Evolutionary conservation across 1,284 basidiomycete genomes (phyloP), one percentile per base, ranked within the genome.

Genomic region (Pseudozyma pruni): DNA sequence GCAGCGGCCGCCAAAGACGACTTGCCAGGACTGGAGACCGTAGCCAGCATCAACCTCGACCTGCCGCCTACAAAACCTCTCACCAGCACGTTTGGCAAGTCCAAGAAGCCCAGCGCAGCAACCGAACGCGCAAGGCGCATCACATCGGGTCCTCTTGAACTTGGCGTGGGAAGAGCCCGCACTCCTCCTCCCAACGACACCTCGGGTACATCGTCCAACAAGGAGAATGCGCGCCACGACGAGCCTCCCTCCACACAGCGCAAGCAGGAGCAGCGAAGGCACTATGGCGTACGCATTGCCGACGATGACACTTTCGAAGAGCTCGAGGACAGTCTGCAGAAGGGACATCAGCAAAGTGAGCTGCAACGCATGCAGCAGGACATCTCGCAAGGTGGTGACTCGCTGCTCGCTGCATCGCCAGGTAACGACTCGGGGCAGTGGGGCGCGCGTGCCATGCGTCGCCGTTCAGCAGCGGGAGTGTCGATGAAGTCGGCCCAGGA

Each of bases 401-500:
- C 72, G 11, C 42, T 68, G 29, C 38, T 72, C 3, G 55, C 54
- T 13, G 54, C 58, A 9, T 62, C 69, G 3, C 58, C 63, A 5
- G 55, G 37, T 23, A 67, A 72, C 17, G 55, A 57, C 29, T 76
- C 76, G 13, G 72, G 76, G 11, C 72, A 72, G 41, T 76, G 76
- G 76, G 76, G 74, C 10, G 57, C 75, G 1, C 59, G 72, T 16
- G 77, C 72, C 31, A 78, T 79, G 72, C 55, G 64, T 19, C 54
- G 75, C 2, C 70, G 78, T 2, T 70, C 68, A 0, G 76, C 75
- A 8, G 76, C 75, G 0, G 78, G 78, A 20, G 71, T 79, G 7
- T 78, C 74, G 47, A 74, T 79, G 61, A 80, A 80, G 60, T 77
- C 74, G 16, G 72, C 77, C 3, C 72, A 74, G 38, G 75, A 78